Evolutionary conservation across 2,329 filamentous ascomycete genomes (phyloP).

Genomic region (Colletotrichum nymphaeae): DNA sequence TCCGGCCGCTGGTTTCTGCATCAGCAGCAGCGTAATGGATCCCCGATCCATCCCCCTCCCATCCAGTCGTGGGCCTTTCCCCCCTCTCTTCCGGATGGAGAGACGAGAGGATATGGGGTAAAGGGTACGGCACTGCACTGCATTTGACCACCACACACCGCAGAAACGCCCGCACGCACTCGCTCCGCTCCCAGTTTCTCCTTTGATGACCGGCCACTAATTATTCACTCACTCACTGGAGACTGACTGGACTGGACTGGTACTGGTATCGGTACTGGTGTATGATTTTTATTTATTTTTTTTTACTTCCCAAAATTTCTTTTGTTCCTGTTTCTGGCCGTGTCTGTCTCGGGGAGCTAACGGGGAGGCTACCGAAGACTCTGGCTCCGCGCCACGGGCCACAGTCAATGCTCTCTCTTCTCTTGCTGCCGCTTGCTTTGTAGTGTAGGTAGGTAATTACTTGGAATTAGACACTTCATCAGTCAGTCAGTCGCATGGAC

Average conservation of each 20-base stretch:
- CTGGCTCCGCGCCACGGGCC: constrained; percentile 8
- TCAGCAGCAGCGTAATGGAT: not conserved
- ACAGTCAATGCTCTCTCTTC: constrained; percentile 5
- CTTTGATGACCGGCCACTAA: not conserved
- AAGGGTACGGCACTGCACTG: not conserved
- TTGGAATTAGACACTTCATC: too few relatives aligned
- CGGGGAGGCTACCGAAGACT: constrained; percentile 5
- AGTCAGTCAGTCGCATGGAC: not conserved
- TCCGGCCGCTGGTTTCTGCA: not conserved
- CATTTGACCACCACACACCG: not conserved
- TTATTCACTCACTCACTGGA: too few relatives aligned
- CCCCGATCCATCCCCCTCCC: too few relatives aligned
- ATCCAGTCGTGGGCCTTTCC: too few relatives aligned
- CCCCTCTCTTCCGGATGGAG: not conserved
- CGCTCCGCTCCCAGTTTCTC: not conserved
- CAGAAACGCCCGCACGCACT: not conserved
- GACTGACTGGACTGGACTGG: too few relatives aligned
- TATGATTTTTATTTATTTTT: not conserved
- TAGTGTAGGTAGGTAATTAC: not conserved
- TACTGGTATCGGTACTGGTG: too few relatives aligned
- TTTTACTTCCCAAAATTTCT: not conserved
- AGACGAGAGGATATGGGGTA: not conserved
- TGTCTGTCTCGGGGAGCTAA: not conserved
- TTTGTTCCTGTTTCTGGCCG: not conserved
- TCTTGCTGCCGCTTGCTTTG: not conserved